These are phyloP conservation scores for Teratosphaeria epicoccoides DNA, from an alignment of 2,329 filamentous ascomycete genomes.

Conservation along the genomic window DNA sequence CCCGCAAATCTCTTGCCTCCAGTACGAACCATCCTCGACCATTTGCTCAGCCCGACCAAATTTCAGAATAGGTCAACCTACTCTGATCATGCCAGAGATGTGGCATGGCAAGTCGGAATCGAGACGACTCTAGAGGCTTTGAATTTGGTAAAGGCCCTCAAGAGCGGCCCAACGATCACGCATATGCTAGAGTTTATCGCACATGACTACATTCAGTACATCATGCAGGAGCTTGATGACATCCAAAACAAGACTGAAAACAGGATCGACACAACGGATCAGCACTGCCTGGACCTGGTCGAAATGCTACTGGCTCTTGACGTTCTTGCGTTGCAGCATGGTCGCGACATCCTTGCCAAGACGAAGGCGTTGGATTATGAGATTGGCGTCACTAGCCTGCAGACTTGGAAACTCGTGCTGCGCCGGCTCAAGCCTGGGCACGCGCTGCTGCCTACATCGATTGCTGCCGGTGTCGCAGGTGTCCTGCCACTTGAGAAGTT, in stretches of 20 bases:
- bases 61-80: constrained; percentile 44
- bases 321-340: constrained; percentile 57
- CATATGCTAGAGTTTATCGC: constrained; percentile 22
- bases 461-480: constrained; percentile 59
- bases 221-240: constrained; percentile 21
- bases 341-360: constrained; percentile 55
- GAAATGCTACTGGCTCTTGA: constrained; percentile 59
- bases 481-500: constrained; percentile 70
- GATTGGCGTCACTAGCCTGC: constrained; percentile 57
- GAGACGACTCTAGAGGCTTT: constrained; percentile 15
- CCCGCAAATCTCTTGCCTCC: constrained; percentile 66
- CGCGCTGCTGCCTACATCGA: constrained; percentile 61
- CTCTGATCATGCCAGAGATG: constrained; percentile 47
- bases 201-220: constrained; percentile 18
- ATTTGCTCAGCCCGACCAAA: constrained; percentile 54
- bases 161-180: constrained; percentile 20
- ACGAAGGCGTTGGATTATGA: constrained; percentile 55
- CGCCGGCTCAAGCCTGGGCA: constrained; percentile 56
- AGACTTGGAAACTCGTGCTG: constrained; percentile 69
- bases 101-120: constrained; percentile 55
- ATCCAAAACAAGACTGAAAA: constrained; percentile 23
- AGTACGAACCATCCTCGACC: constrained; percentile 65
- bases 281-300: constrained; percentile 53
- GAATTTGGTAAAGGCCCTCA: constrained; percentile 10
- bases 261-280: constrained; percentile 25